These are phyloP conservation scores for Colletotrichum sansevieriae DNA, from an alignment of 2,329 filamentous ascomycete genomes.

Conservation along the genomic window DNA sequence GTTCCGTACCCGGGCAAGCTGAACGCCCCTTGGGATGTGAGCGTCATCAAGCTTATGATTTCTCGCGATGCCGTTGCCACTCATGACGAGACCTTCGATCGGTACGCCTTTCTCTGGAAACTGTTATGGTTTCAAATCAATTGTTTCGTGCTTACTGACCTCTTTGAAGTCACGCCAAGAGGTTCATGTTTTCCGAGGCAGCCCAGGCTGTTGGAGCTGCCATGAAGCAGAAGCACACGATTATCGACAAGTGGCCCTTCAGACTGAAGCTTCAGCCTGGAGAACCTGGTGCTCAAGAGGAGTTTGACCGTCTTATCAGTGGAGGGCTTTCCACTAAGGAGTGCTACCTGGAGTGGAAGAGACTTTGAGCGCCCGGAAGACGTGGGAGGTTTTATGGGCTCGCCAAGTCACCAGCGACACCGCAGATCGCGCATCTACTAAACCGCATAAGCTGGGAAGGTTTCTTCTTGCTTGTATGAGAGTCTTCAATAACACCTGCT, in stretches of 20 bases:
- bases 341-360: conserved; percentile 52
- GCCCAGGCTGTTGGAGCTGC: conserved; percentile 27
- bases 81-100: conserved; percentile 37
- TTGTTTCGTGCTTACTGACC: conserved; percentile 11
- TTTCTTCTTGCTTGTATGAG: too few relatives aligned
- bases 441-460: too few relatives aligned
- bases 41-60: conserved; percentile 15
- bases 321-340: conserved; percentile 42
- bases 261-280: conserved; percentile 44
- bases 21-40: neutral
- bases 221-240: conserved; percentile 48
- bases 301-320: conserved; percentile 48
- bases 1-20: neutral
- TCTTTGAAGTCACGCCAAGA: conserved; percentile 32
- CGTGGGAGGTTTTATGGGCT: too few relatives aligned
- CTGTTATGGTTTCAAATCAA: too few relatives aligned
- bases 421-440: too few relatives aligned
- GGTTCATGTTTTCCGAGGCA: conserved; percentile 22
- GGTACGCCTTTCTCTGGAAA: conserved; percentile 6
- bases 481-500: too few relatives aligned
- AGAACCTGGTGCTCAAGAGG: conserved; percentile 46
- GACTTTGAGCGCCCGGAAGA: conserved; percentile 1
- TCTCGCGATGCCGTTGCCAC: conserved; percentile 4
- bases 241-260: conserved; percentile 52
- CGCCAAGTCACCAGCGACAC: too few relatives aligned